phyloP scores from a whole-genome alignment of 805 yeast genomes.

The Kregervanrija pseudodelftensis region DNA sequence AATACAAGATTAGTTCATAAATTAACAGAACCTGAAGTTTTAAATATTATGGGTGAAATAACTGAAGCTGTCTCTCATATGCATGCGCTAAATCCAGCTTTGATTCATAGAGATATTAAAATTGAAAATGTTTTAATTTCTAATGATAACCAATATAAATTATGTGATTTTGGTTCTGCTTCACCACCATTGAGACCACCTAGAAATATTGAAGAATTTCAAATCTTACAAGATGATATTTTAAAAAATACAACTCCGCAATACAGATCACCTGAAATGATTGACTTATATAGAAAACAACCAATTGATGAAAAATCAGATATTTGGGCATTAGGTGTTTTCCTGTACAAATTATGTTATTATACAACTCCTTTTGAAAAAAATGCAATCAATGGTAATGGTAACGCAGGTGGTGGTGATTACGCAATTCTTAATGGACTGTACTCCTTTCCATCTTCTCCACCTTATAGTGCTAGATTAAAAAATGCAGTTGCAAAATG shows the following conservation, averaged over 20 bases:
- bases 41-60: constrained; percentile 61
- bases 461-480: constrained; percentile 53
- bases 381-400: constrained; percentile 29
- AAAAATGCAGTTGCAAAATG: constrained; percentile 57
- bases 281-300: constrained; percentile 72
- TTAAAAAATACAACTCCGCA: constrained; percentile 93
- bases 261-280: constrained; percentile 93
- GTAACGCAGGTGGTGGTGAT: constrained; percentile 42
- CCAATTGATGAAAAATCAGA: constrained; percentile 91
- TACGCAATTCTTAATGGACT: constrained; percentile 52
- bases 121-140: constrained; percentile 90
- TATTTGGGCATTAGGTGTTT: constrained; percentile 95
- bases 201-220: constrained; percentile 63
- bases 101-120: constrained; percentile 81
- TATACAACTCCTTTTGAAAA: constrained; percentile 89
- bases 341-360: constrained; percentile 82
- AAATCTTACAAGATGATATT: constrained; percentile 73
- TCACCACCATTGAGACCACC: constrained; percentile 69
- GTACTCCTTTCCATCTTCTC: constrained; percentile 45
- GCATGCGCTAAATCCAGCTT: constrained; percentile 47
- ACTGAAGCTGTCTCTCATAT: constrained; percentile 71
- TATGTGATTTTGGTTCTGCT: constrained; percentile 93
- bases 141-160: constrained; percentile 57
- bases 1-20: constrained; percentile 61
- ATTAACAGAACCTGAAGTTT: constrained; percentile 59